Base-by-base conservation (phyloP, 768 basidiomycete species). In the Pholiota conissans region DNA sequence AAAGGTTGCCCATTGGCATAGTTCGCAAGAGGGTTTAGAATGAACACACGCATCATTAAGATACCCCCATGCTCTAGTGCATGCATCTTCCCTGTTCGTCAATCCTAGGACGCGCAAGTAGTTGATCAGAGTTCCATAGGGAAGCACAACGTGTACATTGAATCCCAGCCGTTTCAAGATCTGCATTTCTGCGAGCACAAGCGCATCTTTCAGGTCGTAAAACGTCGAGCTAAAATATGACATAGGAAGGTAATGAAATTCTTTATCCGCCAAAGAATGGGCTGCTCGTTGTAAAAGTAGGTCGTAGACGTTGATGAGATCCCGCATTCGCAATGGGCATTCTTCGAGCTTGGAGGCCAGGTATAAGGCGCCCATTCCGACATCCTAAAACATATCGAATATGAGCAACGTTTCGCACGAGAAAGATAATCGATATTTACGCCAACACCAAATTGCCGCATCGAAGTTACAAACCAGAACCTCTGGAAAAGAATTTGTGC, bases 101-200 rank as follows among this genome's bases (percentile, higher is more conserved):
- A 99, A 76, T n/a, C 92, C 93, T 18, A 99, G 82, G 20, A 98
- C 83, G 58, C 91, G 81, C 69, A 97, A 77, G 72, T 99, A 98
- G 74, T 97, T 98, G 64, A 98, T 89, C 55, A 98, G 82, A 5
- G 93, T 94, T 30, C 90, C 93, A 63, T 98, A 98, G 3, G 96
- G 95, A 29, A 98, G 77, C 10, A 93, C 90, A 45, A 96, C 91
- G 64, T 92, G 89, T 37, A 96, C 92, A 66, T 98, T 91, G 76
- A 98, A 99, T 1, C 93, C 96, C 10, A 99, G 81, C 22, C 96
- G 83, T 73, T 99, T 99, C 62, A 99, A 80, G 20, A 98, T 83
- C 70, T 99, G 97, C 93, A 98, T 98, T 73, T 99, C 97, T 1
- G 90, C 87, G 13, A 95, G 89, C 20, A 98, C 93, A 49, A 98